phyloP scores from a whole-genome alignment of 768 basidiomycete species.

The Kwoniella shandongensis region DNA sequence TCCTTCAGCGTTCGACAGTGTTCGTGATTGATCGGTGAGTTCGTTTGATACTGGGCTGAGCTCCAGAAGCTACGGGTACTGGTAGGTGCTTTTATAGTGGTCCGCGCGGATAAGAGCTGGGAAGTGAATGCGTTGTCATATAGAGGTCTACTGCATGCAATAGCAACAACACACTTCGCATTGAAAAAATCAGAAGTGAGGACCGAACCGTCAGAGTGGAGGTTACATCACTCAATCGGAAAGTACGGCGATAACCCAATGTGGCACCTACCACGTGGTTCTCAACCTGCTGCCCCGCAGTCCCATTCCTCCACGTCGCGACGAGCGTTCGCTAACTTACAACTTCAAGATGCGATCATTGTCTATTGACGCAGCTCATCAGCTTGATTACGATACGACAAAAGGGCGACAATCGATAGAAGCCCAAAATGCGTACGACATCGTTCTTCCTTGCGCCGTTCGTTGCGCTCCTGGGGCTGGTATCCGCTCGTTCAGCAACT shows the following conservation, averaged over 20 bases:
- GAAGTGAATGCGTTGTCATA: too few relatives aligned
- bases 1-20: too few relatives aligned
- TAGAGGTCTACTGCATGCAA: too few relatives aligned
- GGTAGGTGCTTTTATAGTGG: too few relatives aligned
- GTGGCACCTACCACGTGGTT: too few relatives aligned
- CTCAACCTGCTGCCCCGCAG: slow-evolving; percentile 3
- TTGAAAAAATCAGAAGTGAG: background rate
- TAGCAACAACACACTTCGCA: background rate
- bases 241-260: background rate
- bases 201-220: background rate
- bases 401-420: background rate
- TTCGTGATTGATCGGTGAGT: too few relatives aligned
- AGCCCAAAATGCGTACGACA: slow-evolving; percentile 7
- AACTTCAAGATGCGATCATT: too few relatives aligned
- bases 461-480: slow-evolving; percentile 11
- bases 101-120: too few relatives aligned
- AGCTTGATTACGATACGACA: background rate
- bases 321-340: background rate
- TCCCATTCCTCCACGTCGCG: slow-evolving; percentile 20
- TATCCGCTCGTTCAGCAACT: slow-evolving; percentile 42
- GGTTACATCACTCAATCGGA: background rate
- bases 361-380: background rate
- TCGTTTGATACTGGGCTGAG: too few relatives aligned
- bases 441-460: slow-evolving; percentile 12
- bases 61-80: too few relatives aligned